Evolutionary conservation across 306 rosid species (phyloP).

Genomic region (Rosa persica): DNA sequence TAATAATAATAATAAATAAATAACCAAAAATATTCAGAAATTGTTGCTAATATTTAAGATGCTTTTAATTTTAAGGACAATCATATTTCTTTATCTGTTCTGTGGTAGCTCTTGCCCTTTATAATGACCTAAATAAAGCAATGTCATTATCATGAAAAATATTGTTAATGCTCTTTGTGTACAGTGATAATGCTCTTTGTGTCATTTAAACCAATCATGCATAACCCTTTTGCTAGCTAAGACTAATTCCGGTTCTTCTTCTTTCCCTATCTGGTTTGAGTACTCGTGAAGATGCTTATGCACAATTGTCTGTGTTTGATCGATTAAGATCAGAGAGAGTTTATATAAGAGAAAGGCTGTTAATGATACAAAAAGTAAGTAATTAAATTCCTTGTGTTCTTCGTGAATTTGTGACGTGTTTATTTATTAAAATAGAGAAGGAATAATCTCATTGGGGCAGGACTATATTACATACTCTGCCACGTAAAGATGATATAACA

Average conservation of each 20-base stretch:
- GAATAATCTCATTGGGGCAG: background rate
- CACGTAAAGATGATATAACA: background rate
- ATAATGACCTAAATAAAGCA: slow-evolving; percentile 8
- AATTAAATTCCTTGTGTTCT: too few species aligned
- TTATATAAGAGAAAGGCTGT: too few species aligned
- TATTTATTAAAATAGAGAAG: too few species aligned
- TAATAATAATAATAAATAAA: too few species aligned
- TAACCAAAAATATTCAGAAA: too few species aligned
- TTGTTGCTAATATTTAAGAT: background rate
- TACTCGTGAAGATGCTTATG: too few species aligned
- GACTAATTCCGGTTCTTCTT: too few species aligned
- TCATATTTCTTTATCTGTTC: background rate
- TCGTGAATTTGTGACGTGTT: background rate
- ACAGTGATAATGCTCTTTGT: background rate
- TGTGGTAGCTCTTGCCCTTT: background rate
- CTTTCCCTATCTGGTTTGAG: background rate
- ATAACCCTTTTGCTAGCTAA: background rate
- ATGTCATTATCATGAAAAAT: slow-evolving; percentile 20
- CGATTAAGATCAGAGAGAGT: too few species aligned
- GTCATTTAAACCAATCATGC: background rate
- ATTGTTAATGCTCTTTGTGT: background rate
- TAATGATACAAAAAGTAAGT: too few species aligned
- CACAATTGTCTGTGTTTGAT: too few species aligned
- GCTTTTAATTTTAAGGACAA: slow-evolving; percentile 14
- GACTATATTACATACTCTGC: background rate